Conservation (phyloP, 73 alveolate species). For the Tetrahymena thermophila region DNA sequence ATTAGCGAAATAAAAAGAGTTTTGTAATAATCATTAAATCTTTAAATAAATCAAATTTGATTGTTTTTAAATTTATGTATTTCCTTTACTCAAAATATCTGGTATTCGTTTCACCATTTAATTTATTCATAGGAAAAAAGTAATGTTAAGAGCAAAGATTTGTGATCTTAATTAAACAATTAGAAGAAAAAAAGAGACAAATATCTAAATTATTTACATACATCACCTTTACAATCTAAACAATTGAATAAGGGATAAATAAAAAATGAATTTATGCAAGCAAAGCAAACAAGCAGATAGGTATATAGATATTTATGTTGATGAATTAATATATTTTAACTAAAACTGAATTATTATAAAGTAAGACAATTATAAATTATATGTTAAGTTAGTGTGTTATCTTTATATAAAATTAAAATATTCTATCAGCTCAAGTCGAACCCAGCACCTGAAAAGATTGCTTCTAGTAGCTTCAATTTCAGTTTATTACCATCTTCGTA, state of each 20-base stretch:
- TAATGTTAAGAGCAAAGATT: background rate
- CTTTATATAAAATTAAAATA: background rate
- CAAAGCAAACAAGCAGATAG: too few species aligned
- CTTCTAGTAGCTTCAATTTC: slow-evolving; percentile 52
- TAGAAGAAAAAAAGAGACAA: background rate
- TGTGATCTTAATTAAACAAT: background rate
- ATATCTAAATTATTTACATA: background rate
- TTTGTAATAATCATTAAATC: background rate
- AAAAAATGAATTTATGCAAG: too few species aligned
- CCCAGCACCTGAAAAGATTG: slow-evolving; percentile 68
- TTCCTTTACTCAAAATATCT: background rate
- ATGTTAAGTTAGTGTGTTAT: background rate
- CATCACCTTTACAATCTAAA: background rate
- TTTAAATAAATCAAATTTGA: background rate
- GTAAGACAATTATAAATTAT: background rate
- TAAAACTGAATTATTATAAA: background rate
- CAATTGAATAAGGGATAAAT: too few species aligned
- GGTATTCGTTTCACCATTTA: background rate
- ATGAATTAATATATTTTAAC: background rate
- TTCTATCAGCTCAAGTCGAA: slow-evolving; percentile 58
- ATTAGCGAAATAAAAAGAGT: background rate
- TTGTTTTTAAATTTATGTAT: background rate
- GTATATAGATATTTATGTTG: background rate
- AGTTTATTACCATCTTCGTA: slow-evolving; percentile 41
- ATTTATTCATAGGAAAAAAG: background rate